These are phyloP conservation scores for Dioscorea dumetorum DNA, from an alignment of 106 monocot species.

Conservation along the genomic window DNA sequence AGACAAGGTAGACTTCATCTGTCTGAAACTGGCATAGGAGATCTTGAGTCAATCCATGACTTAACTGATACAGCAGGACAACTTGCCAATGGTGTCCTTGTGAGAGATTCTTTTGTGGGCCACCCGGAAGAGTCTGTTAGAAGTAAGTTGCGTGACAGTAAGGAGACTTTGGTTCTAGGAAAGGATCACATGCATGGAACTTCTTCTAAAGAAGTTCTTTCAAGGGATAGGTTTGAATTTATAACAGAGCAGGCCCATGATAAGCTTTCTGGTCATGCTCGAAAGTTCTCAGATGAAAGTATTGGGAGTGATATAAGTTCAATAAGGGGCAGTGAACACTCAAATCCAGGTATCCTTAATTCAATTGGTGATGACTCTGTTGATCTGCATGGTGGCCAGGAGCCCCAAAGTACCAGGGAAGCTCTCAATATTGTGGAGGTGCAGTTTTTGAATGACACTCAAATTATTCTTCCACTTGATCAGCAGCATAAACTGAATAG, in stretches of 20 bases:
- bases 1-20: slow-evolving; percentile 14
- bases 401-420: slow-evolving; percentile 26
- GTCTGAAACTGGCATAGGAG: slow-evolving; percentile 12
- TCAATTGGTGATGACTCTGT: slow-evolving; percentile 39
- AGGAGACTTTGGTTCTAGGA: slow-evolving; percentile 4
- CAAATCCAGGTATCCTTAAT: slow-evolving; percentile 33
- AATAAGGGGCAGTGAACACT: slow-evolving; percentile 63
- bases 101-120: slow-evolving; percentile 15
- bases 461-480: slow-evolving; percentile 63
- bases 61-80: slow-evolving; percentile 12
- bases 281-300: slow-evolving; percentile 80
- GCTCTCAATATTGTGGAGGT: slow-evolving; percentile 13
- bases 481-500: slow-evolving; percentile 68
- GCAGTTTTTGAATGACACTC: slow-evolving; percentile 29
- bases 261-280: slow-evolving; percentile 43
- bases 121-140: slow-evolving; percentile 23
- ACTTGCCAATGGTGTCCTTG: slow-evolving; percentile 15
- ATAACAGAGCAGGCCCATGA: slow-evolving; percentile 36
- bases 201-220: slow-evolving; percentile 16
- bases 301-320: slow-evolving; percentile 86
- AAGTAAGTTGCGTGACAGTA: slow-evolving; percentile 6
- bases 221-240: slow-evolving; percentile 18
- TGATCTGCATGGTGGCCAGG: slow-evolving; percentile 35
- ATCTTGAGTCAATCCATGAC: slow-evolving; percentile 7
- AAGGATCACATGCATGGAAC: slow-evolving; percentile 22